Conservation (phyloP, 2,329 filamentous ascomycete species). For the Claviceps quebecensis region DNA sequence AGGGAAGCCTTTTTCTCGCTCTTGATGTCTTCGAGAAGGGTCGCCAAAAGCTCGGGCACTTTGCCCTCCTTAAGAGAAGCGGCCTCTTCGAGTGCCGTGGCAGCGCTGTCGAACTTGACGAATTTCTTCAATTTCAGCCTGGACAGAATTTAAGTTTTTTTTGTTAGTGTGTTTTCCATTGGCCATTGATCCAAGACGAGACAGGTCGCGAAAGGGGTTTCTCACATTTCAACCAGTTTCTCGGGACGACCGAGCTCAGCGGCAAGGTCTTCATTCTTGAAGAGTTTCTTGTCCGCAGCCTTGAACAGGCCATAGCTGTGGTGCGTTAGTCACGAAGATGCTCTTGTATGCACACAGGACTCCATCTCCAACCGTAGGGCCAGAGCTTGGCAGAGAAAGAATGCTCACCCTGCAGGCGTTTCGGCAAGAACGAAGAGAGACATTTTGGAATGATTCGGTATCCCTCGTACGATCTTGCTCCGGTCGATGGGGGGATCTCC, state of each 20-base stretch:
- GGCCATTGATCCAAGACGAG: neutral
- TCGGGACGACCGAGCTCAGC: slow-evolving; percentile 67
- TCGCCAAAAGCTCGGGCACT: slow-evolving; percentile 73
- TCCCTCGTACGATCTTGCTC: slow-evolving; percentile 19
- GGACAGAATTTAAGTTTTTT: neutral
- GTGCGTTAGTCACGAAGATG: slow-evolving; percentile 16
- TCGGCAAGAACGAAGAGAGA: slow-evolving; percentile 87
- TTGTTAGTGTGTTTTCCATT: neutral
- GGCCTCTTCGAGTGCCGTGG: slow-evolving; percentile 80
- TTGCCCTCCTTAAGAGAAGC: slow-evolving; percentile 83
- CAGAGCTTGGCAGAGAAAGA: neutral
- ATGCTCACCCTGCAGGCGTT: slow-evolving; percentile 64
- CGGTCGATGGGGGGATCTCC: slow-evolving; percentile 17
- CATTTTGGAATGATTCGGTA: slow-evolving; percentile 39
- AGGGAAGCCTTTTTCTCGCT: slow-evolving; percentile 95
- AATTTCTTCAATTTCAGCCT: slow-evolving; percentile 95
- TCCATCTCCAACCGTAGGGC: neutral
- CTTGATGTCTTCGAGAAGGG: slow-evolving; percentile 78
- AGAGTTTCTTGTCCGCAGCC: slow-evolving; percentile 94
- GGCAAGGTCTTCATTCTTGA: slow-evolving; percentile 72
- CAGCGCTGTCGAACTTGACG: slow-evolving; percentile 90
- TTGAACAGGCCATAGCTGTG: slow-evolving; percentile 92
- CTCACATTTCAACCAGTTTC: slow-evolving; percentile 74
- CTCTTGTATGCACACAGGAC: neutral
- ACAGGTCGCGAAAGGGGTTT: neutral